Percentiles rank a stretch among this genome's conserved stretches.
Conservation (phyloP, 805 yeast genomes). For the Pachysolen tannophilus region DNA sequence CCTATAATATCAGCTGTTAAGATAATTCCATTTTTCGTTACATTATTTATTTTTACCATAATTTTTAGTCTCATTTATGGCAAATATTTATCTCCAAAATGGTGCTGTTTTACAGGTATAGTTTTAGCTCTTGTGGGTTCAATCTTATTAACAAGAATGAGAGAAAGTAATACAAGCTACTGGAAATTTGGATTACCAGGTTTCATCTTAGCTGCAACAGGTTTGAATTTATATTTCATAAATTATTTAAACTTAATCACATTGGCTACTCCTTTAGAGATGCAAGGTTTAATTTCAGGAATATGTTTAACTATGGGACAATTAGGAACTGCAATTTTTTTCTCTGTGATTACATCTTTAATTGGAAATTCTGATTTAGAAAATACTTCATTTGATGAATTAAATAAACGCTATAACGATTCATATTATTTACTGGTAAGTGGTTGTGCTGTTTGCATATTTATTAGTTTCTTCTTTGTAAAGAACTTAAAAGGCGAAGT, state of each 20-base stretch:
- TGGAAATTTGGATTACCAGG: not conserved
- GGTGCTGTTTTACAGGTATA: not conserved
- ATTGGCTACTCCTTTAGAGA: conserved; percentile 25
- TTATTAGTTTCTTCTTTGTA: no score
- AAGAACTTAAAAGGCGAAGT: no score
- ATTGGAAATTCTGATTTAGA: conserved; percentile 21
- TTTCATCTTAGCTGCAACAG: conserved; percentile 15
- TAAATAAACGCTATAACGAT: no score
- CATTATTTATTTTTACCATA: no score
- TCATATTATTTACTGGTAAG: no score
- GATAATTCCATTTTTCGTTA: no score
- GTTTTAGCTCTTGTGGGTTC: not conserved
- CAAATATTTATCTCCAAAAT: conserved; percentile 14
- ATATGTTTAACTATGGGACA: conserved; percentile 27
- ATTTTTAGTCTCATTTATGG: not conserved
- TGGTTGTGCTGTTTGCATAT: no score
- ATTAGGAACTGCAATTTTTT: conserved; percentile 22
- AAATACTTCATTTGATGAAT: no score
- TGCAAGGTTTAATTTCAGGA: conserved; percentile 32
- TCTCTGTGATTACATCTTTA: conserved; percentile 19
- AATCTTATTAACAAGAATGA: not conserved
- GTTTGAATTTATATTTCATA: conserved; percentile 24
- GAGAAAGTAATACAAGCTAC: not conserved
- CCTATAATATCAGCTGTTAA: not conserved
- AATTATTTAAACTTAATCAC: conserved; percentile 24